Evolutionary conservation across 768 basidiomycete genomes (phyloP).

Genomic region (Phallus indusiatus): DNA sequence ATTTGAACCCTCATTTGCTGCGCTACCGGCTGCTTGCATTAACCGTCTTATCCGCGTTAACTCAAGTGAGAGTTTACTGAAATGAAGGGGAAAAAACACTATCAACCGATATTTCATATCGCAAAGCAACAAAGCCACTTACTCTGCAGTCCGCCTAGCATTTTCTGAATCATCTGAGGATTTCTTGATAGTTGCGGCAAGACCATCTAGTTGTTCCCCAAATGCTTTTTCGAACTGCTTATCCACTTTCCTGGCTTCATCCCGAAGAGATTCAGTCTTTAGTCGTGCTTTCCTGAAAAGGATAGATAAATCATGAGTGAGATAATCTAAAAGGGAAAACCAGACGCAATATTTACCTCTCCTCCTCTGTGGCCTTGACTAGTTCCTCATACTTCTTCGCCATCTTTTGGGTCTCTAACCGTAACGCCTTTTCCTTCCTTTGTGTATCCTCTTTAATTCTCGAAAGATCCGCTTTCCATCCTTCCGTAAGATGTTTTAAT

Average conservation of each 20-base stretch:
- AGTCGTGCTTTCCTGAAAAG: slow-evolving; percentile 23
- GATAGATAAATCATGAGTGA: neutral
- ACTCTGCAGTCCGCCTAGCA: slow-evolving; percentile 56
- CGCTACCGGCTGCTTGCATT: slow-evolving; percentile 34
- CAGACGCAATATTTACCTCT: slow-evolving; percentile 40
- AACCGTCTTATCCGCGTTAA: slow-evolving; percentile 61
- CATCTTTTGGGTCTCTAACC: slow-evolving; percentile 55
- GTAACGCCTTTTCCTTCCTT: slow-evolving; percentile 60
- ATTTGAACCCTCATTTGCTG: neutral
- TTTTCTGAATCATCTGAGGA: slow-evolving; percentile 46
- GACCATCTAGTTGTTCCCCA: slow-evolving; percentile 10
- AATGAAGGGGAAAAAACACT: slow-evolving; percentile 9
- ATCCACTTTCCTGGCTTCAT: slow-evolving; percentile 21
- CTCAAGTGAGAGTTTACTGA: slow-evolving; percentile 51
- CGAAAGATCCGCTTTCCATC: slow-evolving; percentile 68
- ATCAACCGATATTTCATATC: neutral
- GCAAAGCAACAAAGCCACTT: slow-evolving; percentile 18
- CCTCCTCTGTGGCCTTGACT: slow-evolving; percentile 47
- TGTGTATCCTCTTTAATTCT: slow-evolving; percentile 64
- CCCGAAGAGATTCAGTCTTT: slow-evolving; percentile 45
- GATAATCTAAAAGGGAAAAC: slow-evolving; percentile 27
- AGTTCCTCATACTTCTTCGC: slow-evolving; percentile 52
- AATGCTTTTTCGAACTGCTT: slow-evolving; percentile 12
- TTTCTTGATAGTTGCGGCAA: slow-evolving; percentile 29
- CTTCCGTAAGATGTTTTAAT: slow-evolving; percentile 59